These are phyloP conservation scores for Fusarium piperis DNA, from an alignment of 2,329 filamentous ascomycete species.

Conservation along the genomic window DNA sequence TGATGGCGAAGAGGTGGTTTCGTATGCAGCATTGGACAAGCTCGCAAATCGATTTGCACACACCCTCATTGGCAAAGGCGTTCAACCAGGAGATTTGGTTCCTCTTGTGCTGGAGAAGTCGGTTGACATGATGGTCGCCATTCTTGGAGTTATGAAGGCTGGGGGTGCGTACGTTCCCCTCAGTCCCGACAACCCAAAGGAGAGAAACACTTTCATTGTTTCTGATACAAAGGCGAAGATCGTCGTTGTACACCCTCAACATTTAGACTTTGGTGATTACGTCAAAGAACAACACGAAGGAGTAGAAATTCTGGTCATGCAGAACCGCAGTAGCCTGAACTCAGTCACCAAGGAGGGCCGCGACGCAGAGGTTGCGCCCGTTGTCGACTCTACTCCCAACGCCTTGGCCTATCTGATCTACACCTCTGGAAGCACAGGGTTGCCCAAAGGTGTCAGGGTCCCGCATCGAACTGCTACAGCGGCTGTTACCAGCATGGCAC, in stretches of 20 bases:
- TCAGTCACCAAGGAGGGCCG: not conserved
- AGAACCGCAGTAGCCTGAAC: not conserved
- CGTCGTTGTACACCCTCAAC: constrained; percentile 2
- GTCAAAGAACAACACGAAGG: not conserved
- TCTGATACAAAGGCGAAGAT: constrained; percentile 21
- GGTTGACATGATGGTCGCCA: constrained; percentile 22
- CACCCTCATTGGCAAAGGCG: not conserved
- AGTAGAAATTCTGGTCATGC: not conserved
- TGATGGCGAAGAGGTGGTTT: not conserved
- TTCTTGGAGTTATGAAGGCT: constrained; percentile 30
- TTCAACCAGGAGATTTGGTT: constrained; percentile 5
- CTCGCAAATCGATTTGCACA: constrained; percentile 1
- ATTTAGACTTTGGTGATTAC: not conserved
- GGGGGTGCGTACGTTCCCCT: constrained; percentile 34
- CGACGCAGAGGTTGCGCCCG: not conserved
- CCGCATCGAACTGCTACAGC: constrained; percentile 26
- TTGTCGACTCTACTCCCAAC: not conserved
- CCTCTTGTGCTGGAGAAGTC: constrained; percentile 29
- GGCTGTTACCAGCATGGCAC: constrained; percentile 28
- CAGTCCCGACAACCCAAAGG: constrained; percentile 29
- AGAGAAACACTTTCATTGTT: constrained; percentile 33
- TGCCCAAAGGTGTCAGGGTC: constrained; percentile 28
- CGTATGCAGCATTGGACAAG: not conserved
- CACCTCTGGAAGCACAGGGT: constrained; percentile 11
- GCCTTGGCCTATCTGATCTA: constrained; percentile 14